These are phyloP conservation scores for Emericellopsis cladophorae DNA, from an alignment of 2,329 filamentous ascomycete species.

Conservation along the genomic window DNA sequence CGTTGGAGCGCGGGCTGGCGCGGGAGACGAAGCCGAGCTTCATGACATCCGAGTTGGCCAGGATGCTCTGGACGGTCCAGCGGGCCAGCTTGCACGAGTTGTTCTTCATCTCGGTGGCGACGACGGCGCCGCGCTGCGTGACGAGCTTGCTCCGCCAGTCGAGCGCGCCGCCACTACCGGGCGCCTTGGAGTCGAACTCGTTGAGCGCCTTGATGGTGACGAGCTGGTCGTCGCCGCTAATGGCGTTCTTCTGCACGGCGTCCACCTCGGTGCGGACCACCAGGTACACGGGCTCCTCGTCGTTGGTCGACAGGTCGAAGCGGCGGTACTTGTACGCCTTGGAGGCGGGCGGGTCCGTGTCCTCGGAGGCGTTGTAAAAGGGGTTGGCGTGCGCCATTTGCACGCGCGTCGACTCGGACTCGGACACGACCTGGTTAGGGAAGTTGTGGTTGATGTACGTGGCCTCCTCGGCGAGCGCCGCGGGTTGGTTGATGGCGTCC, in stretches of 20 bases:
- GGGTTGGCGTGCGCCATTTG: conserved; percentile 84
- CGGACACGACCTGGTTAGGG: conserved; percentile 83
- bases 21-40: conserved; percentile 98
- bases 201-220: conserved; percentile 92
- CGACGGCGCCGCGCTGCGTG: conserved; percentile 88
- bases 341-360: conserved; percentile 85
- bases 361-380: conserved; percentile 90
- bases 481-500: conserved; percentile 89
- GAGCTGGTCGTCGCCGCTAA: conserved; percentile 82
- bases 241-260: conserved; percentile 88
- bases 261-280: conserved; percentile 93
- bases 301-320: conserved; percentile 90
- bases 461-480: conserved; percentile 85
- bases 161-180: conserved; percentile 84
- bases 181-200: conserved; percentile 97
- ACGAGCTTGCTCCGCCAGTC: conserved; percentile 96
- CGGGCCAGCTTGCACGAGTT: conserved; percentile 97
- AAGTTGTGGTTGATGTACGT: conserved; percentile 99
- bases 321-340: conserved; percentile 98
- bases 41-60: conserved; percentile 96
- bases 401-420: conserved; percentile 66
- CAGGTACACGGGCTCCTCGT: conserved; percentile 86
- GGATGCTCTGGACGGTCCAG: conserved; percentile 94
- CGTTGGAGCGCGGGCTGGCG: conserved; percentile 79
- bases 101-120: conserved; percentile 99